Evolutionary conservation across 2,329 filamentous ascomycete genomes (phyloP), one percentile per base, ranked within the genome.

Genomic region (Rutstroemia sp.): DNA sequence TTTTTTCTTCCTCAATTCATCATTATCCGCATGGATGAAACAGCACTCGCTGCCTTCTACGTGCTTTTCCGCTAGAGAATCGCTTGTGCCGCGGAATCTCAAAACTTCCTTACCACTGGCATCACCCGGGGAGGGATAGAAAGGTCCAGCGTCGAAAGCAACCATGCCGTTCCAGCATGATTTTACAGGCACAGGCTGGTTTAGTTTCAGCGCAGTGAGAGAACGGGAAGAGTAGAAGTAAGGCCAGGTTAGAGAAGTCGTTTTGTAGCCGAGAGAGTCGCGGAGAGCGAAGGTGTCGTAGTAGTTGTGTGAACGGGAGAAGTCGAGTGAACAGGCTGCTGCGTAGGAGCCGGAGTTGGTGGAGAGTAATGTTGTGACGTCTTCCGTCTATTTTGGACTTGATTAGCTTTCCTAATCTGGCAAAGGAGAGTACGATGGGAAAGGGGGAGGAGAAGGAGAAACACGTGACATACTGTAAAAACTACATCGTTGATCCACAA

Each of bases 11-110:
- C 52, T 45, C n/a, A 39, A 6, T 10, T 55, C 27, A n/a, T 45
- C 44, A n/a, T 60, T 77, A 66, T 89, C 86, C 3, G 81, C 81
- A 65, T 89, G 86, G 50, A 89, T 82, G 46, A 91, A 78, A 69
- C 88, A 92, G 72, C 87, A 90, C 70, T 92, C 88, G n/a, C 83
- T 87, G n/a, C 77, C 88, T 69, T 91, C 88, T 27, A 90, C 73
- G 65, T 88, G 86, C 27, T 73, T 65, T 9, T 69, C 64, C 2
- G 81, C 81, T 1, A 92, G 77, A 4, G 76, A 77, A 65, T 88
- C 84, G 0, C 78, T 64, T 14, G 86, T 75, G 2, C 76, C 84
- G 9, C 86, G 80, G 68, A 88, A 89, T 12, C 70, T 73, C 0
- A 88, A 60, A 0, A 56, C 37, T 25, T 37, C 16, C 16, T 3